Base-by-base conservation (phyloP, 2,329 filamentous ascomycete species). In the Zymoseptoria tritici region DNA sequence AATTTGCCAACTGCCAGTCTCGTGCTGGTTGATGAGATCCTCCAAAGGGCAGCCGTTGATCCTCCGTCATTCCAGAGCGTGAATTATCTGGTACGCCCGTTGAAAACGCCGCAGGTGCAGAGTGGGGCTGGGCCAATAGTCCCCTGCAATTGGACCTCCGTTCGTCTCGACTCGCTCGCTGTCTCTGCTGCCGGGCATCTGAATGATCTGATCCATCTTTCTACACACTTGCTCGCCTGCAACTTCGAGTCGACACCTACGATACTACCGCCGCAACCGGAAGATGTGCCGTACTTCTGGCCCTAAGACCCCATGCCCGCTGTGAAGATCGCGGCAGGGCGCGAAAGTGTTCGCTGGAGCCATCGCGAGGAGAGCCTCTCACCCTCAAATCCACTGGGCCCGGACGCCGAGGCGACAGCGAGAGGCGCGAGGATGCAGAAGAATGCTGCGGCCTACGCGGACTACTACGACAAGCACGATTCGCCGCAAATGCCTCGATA, bases 171-270 rank as follows among this genome's bases (percentile, higher is more conserved):
- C 36, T 46, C 36, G 36, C 36, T 46, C 36, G 36, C 36, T 42
- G 36, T 42, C 36, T 13, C 36, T 11, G 36, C 11, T 42, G 36
- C 11, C 36, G 36, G 36, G 36, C 52, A 54, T 54, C 52, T 29
- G n/a, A 29, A 29, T 29, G 26, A 29, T 29, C 36, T n/a, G 16
- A 16, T 16, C 13, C 36, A 46, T 46, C 36, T 46, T 46, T 46
- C 6, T n/a, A 46, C 16, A 46, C 36, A 5, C 36, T 46, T n/a
- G 36, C 36, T 46, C 13, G 0, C 16, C 22, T 59, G 75, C 77
- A 59, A 80, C 84, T 0, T 84, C 78, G 19, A 85, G 51, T 2
- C 83, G 71, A 62, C 83, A 84, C 77, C 78, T 55, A 52, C 26
- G 26, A 19, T 49, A 42, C 26, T 20, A 52, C 49, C 52, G 52